Conservation (phyloP, 2,329 filamentous ascomycete genomes). For the Thermothelomyces thermophilus region DNA sequence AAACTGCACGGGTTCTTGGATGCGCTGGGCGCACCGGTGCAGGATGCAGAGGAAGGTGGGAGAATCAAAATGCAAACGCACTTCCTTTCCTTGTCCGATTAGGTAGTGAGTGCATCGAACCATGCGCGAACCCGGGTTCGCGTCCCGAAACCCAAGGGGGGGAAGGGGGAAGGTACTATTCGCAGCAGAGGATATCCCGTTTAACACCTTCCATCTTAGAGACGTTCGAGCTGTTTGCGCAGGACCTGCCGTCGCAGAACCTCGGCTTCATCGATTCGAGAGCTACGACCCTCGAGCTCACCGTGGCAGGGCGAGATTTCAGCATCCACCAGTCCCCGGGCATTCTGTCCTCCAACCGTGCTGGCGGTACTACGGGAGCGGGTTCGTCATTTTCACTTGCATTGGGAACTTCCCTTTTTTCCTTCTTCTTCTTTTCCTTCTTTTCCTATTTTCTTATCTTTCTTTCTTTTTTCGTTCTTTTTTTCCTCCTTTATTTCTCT, state of each 20-base stretch:
- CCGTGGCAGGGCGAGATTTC: conserved; percentile 63
- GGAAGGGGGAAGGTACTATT: too few species aligned
- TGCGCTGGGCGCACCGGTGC: conserved; percentile 19
- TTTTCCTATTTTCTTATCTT: not conserved
- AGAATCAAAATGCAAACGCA: not conserved
- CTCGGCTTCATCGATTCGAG: conserved; percentile 79
- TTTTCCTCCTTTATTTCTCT: too few species aligned
- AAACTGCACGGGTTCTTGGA: conserved; percentile 14
- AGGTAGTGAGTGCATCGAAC: too few species aligned
- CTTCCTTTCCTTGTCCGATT: not conserved
- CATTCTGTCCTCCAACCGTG: conserved; percentile 68
- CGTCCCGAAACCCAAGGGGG: too few species aligned
- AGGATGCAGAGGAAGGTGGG: conserved; percentile 24
- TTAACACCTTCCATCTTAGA: conserved; percentile 40
- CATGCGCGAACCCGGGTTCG: not conserved
- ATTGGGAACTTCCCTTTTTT: not conserved
- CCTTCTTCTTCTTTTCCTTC: not conserved
- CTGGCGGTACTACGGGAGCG: conserved; percentile 51
- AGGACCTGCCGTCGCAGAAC: conserved; percentile 64
- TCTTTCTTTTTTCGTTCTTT: not conserved
- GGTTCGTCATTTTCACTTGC: conserved; percentile 32
- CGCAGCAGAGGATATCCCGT: not conserved
- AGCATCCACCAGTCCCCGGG: conserved; percentile 77
- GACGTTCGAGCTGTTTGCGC: conserved; percentile 80
- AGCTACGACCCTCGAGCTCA: conserved; percentile 57